These are phyloP conservation scores for Pyrenochaeta sp. DNA, from an alignment of 2,329 filamentous ascomycete genomes.

Conservation along the genomic window DNA sequence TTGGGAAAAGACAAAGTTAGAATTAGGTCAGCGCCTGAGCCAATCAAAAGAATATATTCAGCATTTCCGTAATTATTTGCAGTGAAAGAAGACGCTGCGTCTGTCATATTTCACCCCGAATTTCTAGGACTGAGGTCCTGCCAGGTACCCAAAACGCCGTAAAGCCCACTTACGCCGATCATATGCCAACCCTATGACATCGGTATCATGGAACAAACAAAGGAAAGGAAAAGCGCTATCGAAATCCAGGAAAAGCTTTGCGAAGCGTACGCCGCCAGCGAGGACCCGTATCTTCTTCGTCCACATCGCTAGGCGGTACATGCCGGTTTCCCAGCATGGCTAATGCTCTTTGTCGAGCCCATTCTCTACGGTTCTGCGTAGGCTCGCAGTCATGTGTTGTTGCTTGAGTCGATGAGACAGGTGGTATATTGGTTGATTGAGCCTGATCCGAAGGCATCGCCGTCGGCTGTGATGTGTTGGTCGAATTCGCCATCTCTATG, in stretches of 20 bases:
- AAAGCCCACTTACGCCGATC: not conserved
- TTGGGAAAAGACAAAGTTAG: not conserved
- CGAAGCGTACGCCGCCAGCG: conserved; percentile 40
- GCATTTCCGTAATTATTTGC: not conserved
- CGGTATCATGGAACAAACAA: conserved; percentile 12
- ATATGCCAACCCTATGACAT: not conserved
- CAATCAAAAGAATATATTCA: not conserved
- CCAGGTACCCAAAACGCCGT: not conserved
- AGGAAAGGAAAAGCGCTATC: conserved; percentile 15
- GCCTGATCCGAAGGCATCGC: not conserved
- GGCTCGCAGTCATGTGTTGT: conserved; percentile 20
- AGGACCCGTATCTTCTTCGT: conserved; percentile 29
- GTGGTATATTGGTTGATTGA: not conserved
- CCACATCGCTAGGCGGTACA: conserved; percentile 30
- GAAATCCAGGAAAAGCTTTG: conserved; percentile 47
- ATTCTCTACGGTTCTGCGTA: conserved; percentile 51
- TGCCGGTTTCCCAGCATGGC: conserved; percentile 51
- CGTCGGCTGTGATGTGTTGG: conserved; percentile 1
- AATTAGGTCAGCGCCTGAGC: not conserved
- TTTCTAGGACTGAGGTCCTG: not conserved
- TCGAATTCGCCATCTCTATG: conserved; percentile 42
- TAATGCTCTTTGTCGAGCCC: conserved; percentile 57
- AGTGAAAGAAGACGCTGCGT: not conserved
- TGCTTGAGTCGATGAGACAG: conserved; percentile 7
- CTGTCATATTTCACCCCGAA: not conserved